phyloP scores from a whole-genome alignment of 257 asterid species.

The Agastache rugosa region DNA sequence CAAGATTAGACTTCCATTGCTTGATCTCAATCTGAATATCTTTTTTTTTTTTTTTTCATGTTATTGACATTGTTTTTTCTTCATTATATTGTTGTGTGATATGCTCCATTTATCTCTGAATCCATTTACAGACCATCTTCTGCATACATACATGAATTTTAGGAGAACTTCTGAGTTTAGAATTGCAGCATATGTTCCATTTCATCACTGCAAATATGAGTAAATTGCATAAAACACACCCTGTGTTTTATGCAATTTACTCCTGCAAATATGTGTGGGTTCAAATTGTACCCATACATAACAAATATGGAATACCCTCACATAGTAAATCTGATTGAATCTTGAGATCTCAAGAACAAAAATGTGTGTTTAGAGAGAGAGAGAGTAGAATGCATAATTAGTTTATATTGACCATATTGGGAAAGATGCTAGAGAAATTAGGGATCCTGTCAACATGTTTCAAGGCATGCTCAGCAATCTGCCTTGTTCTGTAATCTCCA shows the following conservation, averaged over 20 bases:
- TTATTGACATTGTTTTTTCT: constrained; percentile 26
- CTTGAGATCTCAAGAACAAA: background rate
- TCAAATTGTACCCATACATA: background rate
- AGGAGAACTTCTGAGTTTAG: background rate
- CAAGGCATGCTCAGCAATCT: constrained; percentile 89
- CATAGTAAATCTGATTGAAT: constrained; percentile 12
- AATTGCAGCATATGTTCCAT: background rate
- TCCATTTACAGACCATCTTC: background rate
- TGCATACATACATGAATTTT: background rate
- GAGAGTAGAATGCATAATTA: constrained; percentile 36
- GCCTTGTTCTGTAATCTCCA: constrained; percentile 83
- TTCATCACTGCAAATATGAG: background rate
- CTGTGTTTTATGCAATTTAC: too few relatives aligned
- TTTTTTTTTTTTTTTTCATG: background rate
- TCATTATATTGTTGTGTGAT: constrained; percentile 20
- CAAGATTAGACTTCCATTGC: constrained; percentile 3
- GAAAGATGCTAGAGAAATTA: constrained; percentile 77
- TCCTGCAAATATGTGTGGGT: background rate
- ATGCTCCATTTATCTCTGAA: background rate
- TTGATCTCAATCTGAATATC: constrained; percentile 10
- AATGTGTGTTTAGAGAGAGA: background rate
- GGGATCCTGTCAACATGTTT: constrained; percentile 86
- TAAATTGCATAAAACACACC: too few relatives aligned
- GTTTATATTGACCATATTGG: constrained; percentile 41
- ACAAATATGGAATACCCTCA: constrained; percentile 13